phyloP scores from a whole-genome alignment of 306 rosid genomes.

The Ormosia semicastrata region DNA sequence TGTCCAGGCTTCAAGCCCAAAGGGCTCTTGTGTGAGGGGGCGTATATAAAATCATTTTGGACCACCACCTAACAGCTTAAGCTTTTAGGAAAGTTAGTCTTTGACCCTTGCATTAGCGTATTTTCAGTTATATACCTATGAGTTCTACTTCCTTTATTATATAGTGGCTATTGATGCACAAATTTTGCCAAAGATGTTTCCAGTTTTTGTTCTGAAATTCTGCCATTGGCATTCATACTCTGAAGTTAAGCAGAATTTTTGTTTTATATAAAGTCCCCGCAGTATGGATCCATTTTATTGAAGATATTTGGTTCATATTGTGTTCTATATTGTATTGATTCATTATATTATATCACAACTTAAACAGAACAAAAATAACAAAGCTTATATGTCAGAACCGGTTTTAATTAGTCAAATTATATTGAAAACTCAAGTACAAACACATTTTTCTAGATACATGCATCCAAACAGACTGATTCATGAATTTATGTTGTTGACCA shows the following conservation, averaged over 20 bases:
- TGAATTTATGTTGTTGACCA: not conserved
- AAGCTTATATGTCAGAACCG: not conserved
- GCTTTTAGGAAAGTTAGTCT: not conserved
- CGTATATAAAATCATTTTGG: not conserved
- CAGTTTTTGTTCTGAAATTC: constrained; percentile 16
- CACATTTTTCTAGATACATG: constrained; percentile 6
- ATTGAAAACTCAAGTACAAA: not conserved
- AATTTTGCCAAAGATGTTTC: not conserved
- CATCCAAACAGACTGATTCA: not conserved
- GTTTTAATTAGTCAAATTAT: constrained; percentile 14
- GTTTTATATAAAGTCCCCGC: not conserved
- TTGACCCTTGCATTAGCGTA: not conserved
- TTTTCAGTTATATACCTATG: not conserved
- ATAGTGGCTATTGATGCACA: not conserved
- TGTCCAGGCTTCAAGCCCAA: not conserved
- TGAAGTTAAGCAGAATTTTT: not conserved
- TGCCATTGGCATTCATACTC: not conserved
- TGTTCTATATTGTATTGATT: constrained; percentile 5
- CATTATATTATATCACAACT: not conserved
- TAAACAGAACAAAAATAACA: not conserved
- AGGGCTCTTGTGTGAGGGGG: not conserved
- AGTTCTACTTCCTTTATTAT: not conserved
- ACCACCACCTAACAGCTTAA: not conserved
- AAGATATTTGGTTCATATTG: not conserved
- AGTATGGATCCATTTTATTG: not conserved